Evolutionary conservation across 306 rosid species (phyloP), one percentile per base, ranked within the genome.

Genomic region (Arachis hypogaea): DNA sequence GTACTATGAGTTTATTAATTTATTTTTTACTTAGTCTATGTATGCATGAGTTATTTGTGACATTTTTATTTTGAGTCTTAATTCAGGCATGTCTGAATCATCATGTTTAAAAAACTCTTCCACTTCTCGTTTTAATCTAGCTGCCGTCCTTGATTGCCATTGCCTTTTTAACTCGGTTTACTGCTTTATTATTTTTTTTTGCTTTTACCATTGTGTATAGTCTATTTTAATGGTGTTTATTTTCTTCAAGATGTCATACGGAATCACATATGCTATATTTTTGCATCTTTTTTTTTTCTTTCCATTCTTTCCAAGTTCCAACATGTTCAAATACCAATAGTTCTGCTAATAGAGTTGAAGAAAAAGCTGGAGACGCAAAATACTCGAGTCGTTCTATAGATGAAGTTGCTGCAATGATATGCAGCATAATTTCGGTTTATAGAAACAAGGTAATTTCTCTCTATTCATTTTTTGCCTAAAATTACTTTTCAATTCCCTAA

Each of bases 311-410:
- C 60, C 98, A 95, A 86, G 97, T 88, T 85, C 77, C 99, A 45
- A 65, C 90, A 43, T 98, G 92, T 79, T 73, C 92, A 71, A 92
- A 78, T 87, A 72, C 87, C 64, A 88, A 81, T 72, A 64, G 82
- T 74, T 71, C 88, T 55, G 84, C 88, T 62, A 87, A 79, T 78
- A 95, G 85, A 87, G 68, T 73, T 45, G 99, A 92, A 81, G 99
- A 94, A 59, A 94, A 86, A 82, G 80, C 83, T 72, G 94, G 90
- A 76, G 96, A 91, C 14, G 91, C 83, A 62, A 95, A 85, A 80
- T 95, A 88, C 82, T 95, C 96, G 16, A 84, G 88, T 70, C 99
- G 92, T 87, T 95, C 99, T 73, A 93, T 95, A 28, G 99, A 95
- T 63, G 99, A 95, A 87, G 92, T 95, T 84, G 80, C 93, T 1